A percentile compares a stretch with the other conserved stretches of the same genome.
These are phyloP conservation scores for Sporormia fimetaria DNA, from an alignment of 495 filamentous ascomycete genomes.

Conservation along the genomic window DNA sequence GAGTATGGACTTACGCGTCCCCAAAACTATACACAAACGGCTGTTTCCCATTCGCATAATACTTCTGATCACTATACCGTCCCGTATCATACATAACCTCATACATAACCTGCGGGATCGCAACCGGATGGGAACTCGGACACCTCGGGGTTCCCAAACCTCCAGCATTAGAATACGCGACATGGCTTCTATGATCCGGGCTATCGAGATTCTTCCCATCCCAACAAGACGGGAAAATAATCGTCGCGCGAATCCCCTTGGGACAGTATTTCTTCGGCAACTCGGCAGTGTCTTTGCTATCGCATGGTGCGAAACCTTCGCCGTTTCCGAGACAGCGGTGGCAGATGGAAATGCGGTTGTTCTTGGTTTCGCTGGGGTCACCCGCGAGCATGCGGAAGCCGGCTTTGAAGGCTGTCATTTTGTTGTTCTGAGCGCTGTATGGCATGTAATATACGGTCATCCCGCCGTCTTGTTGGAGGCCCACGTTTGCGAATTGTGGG, in stretches of 20 bases:
- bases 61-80: conserved; percentile 11
- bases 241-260: conserved; percentile 32
- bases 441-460: conserved; percentile 45
- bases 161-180: conserved; percentile 17
- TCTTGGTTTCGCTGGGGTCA: conserved; percentile 37
- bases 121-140: conserved; percentile 17
- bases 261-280: conserved; percentile 33
- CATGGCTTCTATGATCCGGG: conserved; percentile 21
- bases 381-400: conserved; percentile 45
- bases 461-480: conserved; percentile 39
- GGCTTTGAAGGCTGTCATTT: conserved; percentile 37
- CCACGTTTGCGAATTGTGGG: conserved; percentile 39
- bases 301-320: conserved; percentile 24
- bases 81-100: conserved; percentile 26
- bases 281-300: conserved; percentile 15
- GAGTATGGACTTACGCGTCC: conserved; percentile 30
- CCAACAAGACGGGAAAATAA: conserved; percentile 25
- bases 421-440: conserved; percentile 34
- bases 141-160: conserved; percentile 13
- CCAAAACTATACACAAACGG: conserved; percentile 25
- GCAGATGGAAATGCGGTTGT: conserved; percentile 40
- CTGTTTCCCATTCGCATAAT: conserved; percentile 17
- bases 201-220: conserved; percentile 23
- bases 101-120: conserved; percentile 23
- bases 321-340: conserved; percentile 26